Conservation (phyloP, 768 basidiomycete species). For the Mycena filopes region DNA sequence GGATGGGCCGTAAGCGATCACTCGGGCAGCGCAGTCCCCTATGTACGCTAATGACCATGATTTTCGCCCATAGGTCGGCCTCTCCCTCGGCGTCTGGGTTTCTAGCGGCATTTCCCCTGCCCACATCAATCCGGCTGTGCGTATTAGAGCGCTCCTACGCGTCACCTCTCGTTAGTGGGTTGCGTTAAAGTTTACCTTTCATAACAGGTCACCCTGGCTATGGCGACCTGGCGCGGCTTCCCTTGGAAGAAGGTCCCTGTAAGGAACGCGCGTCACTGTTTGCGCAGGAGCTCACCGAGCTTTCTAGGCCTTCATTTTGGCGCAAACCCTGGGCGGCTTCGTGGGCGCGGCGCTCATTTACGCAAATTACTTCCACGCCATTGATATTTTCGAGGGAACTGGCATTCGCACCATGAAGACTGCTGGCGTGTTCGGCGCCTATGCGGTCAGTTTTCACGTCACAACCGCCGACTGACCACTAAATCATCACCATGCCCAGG, state of each 20-base stretch:
- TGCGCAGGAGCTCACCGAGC: background rate
- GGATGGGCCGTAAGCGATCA: slow-evolving; percentile 46
- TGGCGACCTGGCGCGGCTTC: slow-evolving; percentile 61
- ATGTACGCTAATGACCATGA: background rate
- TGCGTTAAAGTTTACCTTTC: slow-evolving; percentile 2
- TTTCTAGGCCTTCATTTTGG: slow-evolving; percentile 51
- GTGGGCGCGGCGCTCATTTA: slow-evolving; percentile 61
- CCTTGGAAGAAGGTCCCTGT: slow-evolving; percentile 68
- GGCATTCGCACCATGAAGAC: slow-evolving; percentile 58
- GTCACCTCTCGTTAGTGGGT: slow-evolving; percentile 3
- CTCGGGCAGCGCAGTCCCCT: background rate
- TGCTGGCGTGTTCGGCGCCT: slow-evolving; percentile 40
- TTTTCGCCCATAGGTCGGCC: slow-evolving; percentile 36
- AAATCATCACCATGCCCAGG: background rate
- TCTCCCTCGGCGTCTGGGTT: slow-evolving; percentile 54
- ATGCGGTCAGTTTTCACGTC: background rate
- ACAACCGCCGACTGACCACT: background rate
- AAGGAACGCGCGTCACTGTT: background rate
- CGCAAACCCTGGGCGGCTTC: slow-evolving; percentile 64
- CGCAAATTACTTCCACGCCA: slow-evolving; percentile 69
- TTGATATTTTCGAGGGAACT: slow-evolving; percentile 62
- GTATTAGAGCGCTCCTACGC: background rate
- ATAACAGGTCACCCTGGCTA: slow-evolving; percentile 32
- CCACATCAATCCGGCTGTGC: slow-evolving; percentile 41
- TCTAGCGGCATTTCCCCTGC: slow-evolving; percentile 53